Evolutionary conservation across 768 basidiomycete genomes (phyloP), one percentile per base, ranked within the genome.

Genomic region (Collybiopsis confluens): DNA sequence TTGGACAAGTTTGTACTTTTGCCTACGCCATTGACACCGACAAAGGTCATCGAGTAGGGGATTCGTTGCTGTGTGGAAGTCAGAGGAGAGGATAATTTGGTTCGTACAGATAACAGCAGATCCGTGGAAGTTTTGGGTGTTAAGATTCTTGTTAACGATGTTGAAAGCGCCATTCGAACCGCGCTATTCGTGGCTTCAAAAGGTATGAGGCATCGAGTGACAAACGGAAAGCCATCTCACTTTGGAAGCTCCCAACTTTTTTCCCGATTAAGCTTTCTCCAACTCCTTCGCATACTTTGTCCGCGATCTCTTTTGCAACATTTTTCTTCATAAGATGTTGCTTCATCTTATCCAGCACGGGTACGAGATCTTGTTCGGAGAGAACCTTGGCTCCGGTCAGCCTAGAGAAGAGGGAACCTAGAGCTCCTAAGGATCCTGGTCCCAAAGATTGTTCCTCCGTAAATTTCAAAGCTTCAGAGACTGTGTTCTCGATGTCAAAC

Each of bases 281-380:
- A n/a, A 99, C 93, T 5, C 90, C 84, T 65, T 96, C 93, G 62
- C 94, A 96, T 10, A 99, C 83, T 67, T 94, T 92, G 57, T 95
- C 92, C 11, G 95, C 79, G 58, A 98, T 98, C 55, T 95, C 93
- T 68, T 84, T 90, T 3, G 97, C 97, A 4, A 99, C 97, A 63
- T 99, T 99, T 77, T 98, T 98, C 72, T 88, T 85, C 94, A 98
- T 98, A 42, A 99, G 76, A 69, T 98, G 96, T 56, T 95, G 92
- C 68, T 96, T 94, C 94, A 98, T 98, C 16, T 85, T 90, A 47
- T 88, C 88, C 42, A 98, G 66, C 1, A 96, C 90, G 7, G 96
- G 96, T 59, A 82, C 81, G 51, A 98, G 68, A 66, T 98, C 96
- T 36, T 82, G 77, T 52, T 90, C 80, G 1, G 88, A 88, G 52